Evolutionary conservation across 345 rosid genomes (phyloP).

Genomic region (Arabidopsis suecica): DNA sequence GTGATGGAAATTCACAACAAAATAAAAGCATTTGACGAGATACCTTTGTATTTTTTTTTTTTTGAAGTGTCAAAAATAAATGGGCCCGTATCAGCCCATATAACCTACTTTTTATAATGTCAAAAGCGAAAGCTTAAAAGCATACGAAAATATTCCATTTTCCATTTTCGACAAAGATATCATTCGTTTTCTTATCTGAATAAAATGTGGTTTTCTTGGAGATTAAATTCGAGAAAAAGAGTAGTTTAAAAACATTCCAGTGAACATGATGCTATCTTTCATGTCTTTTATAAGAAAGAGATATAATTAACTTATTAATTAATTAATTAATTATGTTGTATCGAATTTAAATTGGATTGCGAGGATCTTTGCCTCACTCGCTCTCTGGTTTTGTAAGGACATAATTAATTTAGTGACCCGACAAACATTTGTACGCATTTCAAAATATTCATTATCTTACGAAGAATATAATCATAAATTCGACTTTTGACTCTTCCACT

Average conservation of each 20-base stretch:
- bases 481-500: slow-evolving; percentile 14
- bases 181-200: slow-evolving; percentile 29
- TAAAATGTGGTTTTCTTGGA: background rate
- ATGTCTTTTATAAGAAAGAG: background rate
- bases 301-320: background rate
- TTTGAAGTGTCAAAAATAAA: background rate
- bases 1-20: too few species aligned
- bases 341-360: slow-evolving; percentile 9
- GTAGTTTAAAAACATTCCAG: slow-evolving; percentile 2
- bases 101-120: slow-evolving; percentile 5
- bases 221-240: slow-evolving; percentile 22
- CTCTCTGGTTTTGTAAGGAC: background rate
- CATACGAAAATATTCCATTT: slow-evolving; percentile 31
- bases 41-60: background rate
- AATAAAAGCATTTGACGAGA: too few species aligned
- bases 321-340: background rate
- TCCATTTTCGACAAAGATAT: slow-evolving; percentile 36
- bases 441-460: slow-evolving; percentile 3
- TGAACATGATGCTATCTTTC: slow-evolving; percentile 32
- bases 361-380: background rate
- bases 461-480: background rate
- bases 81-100: slow-evolving; percentile 9
- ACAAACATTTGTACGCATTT: slow-evolving; percentile 21
- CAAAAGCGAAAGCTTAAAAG: slow-evolving; percentile 28
- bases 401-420: background rate